phyloP scores from a whole-genome alignment of 2,329 filamentous ascomycete genomes.

The Diaporthe sp. region DNA sequence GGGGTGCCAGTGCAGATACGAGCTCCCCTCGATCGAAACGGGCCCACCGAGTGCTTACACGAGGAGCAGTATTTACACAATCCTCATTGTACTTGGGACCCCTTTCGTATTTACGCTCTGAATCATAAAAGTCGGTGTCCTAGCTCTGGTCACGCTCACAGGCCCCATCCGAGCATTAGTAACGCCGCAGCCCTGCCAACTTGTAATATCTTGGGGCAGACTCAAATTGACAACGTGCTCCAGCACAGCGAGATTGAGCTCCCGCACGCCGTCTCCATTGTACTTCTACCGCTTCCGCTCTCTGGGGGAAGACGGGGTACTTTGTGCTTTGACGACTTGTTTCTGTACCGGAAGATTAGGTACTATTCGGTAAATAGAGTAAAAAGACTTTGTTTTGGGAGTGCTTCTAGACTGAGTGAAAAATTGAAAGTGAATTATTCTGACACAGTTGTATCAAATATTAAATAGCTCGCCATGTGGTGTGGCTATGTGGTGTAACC shows the following conservation, averaged over 20 bases:
- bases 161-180: not conserved
- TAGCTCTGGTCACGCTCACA: not conserved
- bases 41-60: not conserved
- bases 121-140: not conserved
- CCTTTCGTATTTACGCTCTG: not conserved
- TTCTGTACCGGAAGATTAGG: too few relatives aligned
- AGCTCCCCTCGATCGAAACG: not conserved
- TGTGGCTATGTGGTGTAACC: too few relatives aligned
- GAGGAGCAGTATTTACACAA: not conserved
- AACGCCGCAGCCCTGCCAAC: not conserved
- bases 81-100: not conserved
- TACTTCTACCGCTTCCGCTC: not conserved
- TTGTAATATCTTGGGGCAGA: not conserved
- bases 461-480: not conserved
- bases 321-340: not conserved
- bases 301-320: not conserved
- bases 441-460: not conserved
- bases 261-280: not conserved
- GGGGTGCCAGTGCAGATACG: not conserved
- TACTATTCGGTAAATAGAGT: too few relatives aligned
- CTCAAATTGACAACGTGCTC: not conserved
- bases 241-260: not conserved
- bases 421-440: not conserved
- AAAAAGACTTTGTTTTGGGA: too few relatives aligned
- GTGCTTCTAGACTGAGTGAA: too few relatives aligned